These are phyloP conservation scores for Phytopythium ostracodes DNA, from an alignment of 352 stramenopile genomes.

Conservation along the genomic window DNA sequence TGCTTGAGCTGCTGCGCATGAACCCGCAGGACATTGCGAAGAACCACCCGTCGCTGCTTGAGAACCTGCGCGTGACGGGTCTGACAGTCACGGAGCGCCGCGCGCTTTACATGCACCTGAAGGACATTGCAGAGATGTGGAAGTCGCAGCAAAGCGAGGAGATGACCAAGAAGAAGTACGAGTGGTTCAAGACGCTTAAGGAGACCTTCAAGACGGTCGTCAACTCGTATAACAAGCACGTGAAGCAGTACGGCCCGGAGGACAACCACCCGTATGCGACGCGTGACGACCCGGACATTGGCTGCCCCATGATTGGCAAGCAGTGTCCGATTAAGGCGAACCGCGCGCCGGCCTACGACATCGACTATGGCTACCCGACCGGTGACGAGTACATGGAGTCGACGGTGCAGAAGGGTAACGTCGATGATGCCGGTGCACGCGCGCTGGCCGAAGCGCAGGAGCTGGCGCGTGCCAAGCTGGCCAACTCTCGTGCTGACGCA, in stretches of 20 bases:
- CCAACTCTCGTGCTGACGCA: constrained; percentile 69
- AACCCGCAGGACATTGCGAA: constrained; percentile 84
- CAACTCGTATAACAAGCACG: constrained; percentile 88
- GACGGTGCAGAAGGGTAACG: constrained; percentile 56
- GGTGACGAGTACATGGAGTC: constrained; percentile 78
- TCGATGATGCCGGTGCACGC: constrained; percentile 64
- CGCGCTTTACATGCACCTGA: constrained; percentile 86
- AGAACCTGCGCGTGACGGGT: constrained; percentile 90
- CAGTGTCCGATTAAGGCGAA: constrained; percentile 90
- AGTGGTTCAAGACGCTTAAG: constrained; percentile 91
- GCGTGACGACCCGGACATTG: constrained; percentile 75
- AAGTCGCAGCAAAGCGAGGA: constrained; percentile 88
- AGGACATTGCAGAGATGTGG: constrained; percentile 82
- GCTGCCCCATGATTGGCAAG: constrained; percentile 87
- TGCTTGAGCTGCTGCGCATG: constrained; percentile 86
- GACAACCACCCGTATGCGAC: constrained; percentile 88
- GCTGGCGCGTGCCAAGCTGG: constrained; percentile 51
- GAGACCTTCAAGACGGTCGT: constrained; percentile 92
- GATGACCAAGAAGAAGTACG: constrained; percentile 90
- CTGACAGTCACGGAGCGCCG: constrained; percentile 88
- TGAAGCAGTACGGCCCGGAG: constrained; percentile 86
- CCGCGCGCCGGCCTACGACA: constrained; percentile 57
- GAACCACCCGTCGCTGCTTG: constrained; percentile 87
- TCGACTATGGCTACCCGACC: constrained; percentile 81
- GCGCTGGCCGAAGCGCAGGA: constrained; percentile 67